These are phyloP conservation scores for Dothiorella sarmentorum DNA, from an alignment of 2,329 filamentous ascomycete species.

Conservation along the genomic window DNA sequence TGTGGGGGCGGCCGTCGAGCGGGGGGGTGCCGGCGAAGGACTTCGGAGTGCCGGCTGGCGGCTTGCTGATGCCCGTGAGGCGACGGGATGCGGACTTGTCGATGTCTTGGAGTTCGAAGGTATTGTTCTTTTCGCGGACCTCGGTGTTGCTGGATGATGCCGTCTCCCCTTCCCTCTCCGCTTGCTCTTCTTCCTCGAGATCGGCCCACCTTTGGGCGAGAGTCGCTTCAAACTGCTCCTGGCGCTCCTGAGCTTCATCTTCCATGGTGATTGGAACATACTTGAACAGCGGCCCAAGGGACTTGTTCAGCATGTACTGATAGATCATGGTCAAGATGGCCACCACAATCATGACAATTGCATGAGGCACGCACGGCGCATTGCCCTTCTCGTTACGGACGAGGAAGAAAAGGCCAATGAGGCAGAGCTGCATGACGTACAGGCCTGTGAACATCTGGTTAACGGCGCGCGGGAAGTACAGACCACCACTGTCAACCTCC, in stretches of 20 bases:
- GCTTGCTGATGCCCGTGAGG: background rate
- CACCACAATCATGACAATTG: slow-evolving; percentile 77
- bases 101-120: slow-evolving; percentile 31
- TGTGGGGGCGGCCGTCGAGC: slow-evolving; percentile 10
- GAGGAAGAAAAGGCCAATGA: slow-evolving; percentile 88
- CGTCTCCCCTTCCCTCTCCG: background rate
- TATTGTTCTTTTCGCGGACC: slow-evolving; percentile 22
- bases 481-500: slow-evolving; percentile 83
- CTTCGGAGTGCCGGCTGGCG: too few relatives aligned
- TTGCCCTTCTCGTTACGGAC: slow-evolving; percentile 55
- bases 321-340: slow-evolving; percentile 69
- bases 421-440: slow-evolving; percentile 88
- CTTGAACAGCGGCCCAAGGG: slow-evolving; percentile 80
- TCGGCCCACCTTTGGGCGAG: slow-evolving; percentile 41
- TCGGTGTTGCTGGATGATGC: background rate
- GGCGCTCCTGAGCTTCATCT: slow-evolving; percentile 87
- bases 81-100: slow-evolving; percentile 17
- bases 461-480: slow-evolving; percentile 87
- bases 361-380: slow-evolving; percentile 68
- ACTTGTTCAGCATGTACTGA: slow-evolving; percentile 74
- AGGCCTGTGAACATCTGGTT: slow-evolving; percentile 94
- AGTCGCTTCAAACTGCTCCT: slow-evolving; percentile 82
- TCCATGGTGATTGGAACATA: slow-evolving; percentile 94
- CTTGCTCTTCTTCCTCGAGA: slow-evolving; percentile 28
- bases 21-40: too few relatives aligned